A percentile compares a stretch with the other conserved stretches of the same genome.
These are phyloP conservation scores for Cucurbita argyrosperma DNA, from an alignment of 306 rosid species.

Conservation along the genomic window DNA sequence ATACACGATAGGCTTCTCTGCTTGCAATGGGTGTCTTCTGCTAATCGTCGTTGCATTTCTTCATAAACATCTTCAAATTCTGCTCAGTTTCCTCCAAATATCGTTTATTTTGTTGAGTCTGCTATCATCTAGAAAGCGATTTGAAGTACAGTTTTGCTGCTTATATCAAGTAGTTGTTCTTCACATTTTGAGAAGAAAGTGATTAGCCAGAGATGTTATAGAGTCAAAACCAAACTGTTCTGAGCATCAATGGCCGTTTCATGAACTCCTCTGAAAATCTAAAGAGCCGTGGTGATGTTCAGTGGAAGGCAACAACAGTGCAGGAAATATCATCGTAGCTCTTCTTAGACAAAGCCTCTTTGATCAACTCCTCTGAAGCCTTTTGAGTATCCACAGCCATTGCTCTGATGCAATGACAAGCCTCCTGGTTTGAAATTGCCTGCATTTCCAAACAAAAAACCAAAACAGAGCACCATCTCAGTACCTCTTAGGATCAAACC, in stretches of 20 bases:
- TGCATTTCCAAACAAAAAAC: constrained; percentile 5
- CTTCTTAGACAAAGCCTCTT: constrained; percentile 20
- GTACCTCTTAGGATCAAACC: neutral
- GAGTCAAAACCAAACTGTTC: neutral
- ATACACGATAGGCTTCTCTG: neutral
- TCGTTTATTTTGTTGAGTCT: neutral
- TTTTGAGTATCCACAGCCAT: constrained; percentile 23
- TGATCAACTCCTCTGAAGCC: constrained; percentile 31
- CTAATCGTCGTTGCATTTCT: neutral
- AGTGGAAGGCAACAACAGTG: constrained; percentile 39
- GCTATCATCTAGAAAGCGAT: neutral
- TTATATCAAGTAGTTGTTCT: neutral
- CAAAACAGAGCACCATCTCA: neutral
- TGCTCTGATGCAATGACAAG: constrained; percentile 32
- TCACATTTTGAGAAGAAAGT: neutral
- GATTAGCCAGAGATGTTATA: neutral
- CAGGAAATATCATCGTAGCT: constrained; percentile 52
- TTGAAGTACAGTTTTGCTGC: neutral
- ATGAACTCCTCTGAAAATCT: neutral
- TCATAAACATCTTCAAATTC: neutral
- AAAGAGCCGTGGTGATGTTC: neutral
- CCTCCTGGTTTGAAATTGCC: constrained; percentile 60
- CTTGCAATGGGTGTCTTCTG: neutral
- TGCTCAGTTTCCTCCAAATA: neutral
- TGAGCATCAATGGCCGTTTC: neutral